Conservation (phyloP, 495 filamentous ascomycete species). For the Neurospora sp. region DNA sequence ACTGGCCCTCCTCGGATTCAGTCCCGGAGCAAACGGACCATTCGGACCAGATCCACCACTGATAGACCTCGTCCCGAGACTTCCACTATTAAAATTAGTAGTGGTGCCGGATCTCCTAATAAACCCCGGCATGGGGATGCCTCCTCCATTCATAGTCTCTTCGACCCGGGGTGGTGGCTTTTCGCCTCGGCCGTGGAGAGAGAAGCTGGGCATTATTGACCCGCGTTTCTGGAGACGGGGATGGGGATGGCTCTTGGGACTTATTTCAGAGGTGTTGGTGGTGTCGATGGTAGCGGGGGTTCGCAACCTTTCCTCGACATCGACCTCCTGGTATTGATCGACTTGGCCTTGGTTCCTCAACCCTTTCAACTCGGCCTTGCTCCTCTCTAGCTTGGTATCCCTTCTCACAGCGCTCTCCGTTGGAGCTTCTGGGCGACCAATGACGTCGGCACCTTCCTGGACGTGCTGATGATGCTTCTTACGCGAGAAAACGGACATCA, state of each 20-base stretch:
- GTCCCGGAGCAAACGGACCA: neutral
- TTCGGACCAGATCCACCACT: constrained; percentile 5
- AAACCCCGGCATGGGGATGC: neutral
- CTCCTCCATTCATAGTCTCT: constrained; percentile 13
- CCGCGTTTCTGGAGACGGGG: neutral
- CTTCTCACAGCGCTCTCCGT: constrained; percentile 38
- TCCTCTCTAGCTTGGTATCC: constrained; percentile 43
- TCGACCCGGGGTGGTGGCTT: constrained; percentile 17
- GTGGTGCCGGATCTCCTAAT: neutral
- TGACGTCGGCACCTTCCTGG: constrained; percentile 21
- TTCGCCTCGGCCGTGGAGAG: neutral
- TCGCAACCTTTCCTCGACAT: neutral
- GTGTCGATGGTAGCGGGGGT: neutral
- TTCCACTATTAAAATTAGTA: constrained; percentile 3
- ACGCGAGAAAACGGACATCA: constrained; percentile 37
- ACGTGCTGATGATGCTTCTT: constrained; percentile 23
- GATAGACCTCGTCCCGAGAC: constrained; percentile 22
- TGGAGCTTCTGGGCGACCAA: constrained; percentile 29
- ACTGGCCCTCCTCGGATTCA: constrained; percentile 8
- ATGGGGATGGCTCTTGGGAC: neutral
- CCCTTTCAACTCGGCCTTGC: constrained; percentile 26
- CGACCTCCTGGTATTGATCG: neutral
- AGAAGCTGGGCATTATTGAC: neutral
- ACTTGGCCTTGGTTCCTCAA: constrained; percentile 9
- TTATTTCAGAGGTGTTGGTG: constrained; percentile 11